phyloP scores from a whole-genome alignment of 1,139 yeast genomes.

The Casaregolazyma suthepensis region DNA sequence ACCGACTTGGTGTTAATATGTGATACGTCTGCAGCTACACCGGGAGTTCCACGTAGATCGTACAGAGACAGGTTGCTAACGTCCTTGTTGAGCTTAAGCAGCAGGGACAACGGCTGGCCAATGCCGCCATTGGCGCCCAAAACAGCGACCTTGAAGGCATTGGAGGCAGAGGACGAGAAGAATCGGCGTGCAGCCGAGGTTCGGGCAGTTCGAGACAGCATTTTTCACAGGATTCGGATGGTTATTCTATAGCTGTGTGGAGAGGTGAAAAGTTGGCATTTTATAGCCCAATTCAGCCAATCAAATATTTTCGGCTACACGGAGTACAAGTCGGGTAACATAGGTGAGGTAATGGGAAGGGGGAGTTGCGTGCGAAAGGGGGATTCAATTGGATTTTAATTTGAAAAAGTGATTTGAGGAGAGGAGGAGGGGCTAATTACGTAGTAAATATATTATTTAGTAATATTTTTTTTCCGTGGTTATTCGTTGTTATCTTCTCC shows the following conservation, averaged over 20 bases:
- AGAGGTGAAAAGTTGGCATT: constrained; percentile 5
- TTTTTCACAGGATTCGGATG: constrained; percentile 2
- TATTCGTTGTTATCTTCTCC: not conserved
- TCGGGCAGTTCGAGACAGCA: constrained; percentile 15
- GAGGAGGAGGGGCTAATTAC: not conserved
- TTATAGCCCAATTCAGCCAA: constrained; percentile 4
- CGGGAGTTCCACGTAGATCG: constrained; percentile 92
- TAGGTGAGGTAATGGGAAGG: not conserved
- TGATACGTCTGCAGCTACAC: constrained; percentile 94
- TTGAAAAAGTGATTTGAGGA: not conserved
- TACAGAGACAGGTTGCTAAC: constrained; percentile 81
- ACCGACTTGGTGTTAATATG: constrained; percentile 88
- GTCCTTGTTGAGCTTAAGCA: constrained; percentile 79
- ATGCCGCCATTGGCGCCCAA: constrained; percentile 98
- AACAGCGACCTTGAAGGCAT: constrained; percentile 58
- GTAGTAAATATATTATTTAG: not conserved
- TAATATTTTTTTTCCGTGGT: no score
- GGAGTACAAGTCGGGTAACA: constrained; percentile 6
- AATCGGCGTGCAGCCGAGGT: constrained; percentile 13
- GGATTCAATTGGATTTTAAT: not conserved
- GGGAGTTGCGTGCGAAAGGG: not conserved
- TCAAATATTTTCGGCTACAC: constrained; percentile 4
- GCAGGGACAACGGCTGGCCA: constrained; percentile 93
- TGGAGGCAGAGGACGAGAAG: constrained; percentile 20
- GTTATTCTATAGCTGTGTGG: not conserved